Evolutionary conservation across 2,329 filamentous ascomycete species (phyloP).

Genomic region (Sarocladium oryzae): DNA sequence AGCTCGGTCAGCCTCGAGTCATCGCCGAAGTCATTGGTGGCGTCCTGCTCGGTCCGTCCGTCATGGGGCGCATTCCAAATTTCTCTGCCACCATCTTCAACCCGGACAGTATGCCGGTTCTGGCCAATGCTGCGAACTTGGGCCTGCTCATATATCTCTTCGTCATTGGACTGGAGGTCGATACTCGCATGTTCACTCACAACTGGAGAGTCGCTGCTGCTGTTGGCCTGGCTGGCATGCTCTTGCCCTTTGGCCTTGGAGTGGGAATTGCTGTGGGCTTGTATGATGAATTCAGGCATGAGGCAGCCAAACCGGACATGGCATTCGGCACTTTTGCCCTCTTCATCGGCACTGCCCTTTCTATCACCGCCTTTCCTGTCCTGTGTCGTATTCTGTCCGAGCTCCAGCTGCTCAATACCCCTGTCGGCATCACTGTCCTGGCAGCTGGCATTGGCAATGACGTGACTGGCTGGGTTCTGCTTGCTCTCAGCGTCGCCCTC

Average conservation of each 20-base stretch:
- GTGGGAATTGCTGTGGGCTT: slow-evolving; percentile 75
- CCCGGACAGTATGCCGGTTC: slow-evolving; percentile 61
- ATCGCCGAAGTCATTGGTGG: slow-evolving; percentile 83
- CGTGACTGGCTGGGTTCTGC: slow-evolving; percentile 67
- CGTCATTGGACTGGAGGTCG: slow-evolving; percentile 80
- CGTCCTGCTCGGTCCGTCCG: slow-evolving; percentile 77
- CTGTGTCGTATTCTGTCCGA: slow-evolving; percentile 91
- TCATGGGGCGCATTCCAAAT: slow-evolving; percentile 78
- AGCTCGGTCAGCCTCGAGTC: slow-evolving; percentile 72
- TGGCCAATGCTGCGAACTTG: slow-evolving; percentile 74
- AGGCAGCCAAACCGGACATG: slow-evolving; percentile 28
- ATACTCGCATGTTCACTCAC: slow-evolving; percentile 66
- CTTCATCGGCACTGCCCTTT: slow-evolving; percentile 88
- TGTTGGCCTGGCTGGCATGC: slow-evolving; percentile 74
- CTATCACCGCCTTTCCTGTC: slow-evolving; percentile 87
- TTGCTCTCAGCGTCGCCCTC: slow-evolving; percentile 86
- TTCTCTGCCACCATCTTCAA: slow-evolving; percentile 77
- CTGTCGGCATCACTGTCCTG: slow-evolving; percentile 80
- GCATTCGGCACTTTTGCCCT: slow-evolving; percentile 50
- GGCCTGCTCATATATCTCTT: slow-evolving; percentile 83
- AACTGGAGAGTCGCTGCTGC: slow-evolving; percentile 77
- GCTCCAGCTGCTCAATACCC: slow-evolving; percentile 74
- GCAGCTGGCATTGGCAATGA: slow-evolving; percentile 92
- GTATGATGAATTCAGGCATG: slow-evolving; percentile 61
- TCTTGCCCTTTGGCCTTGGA: slow-evolving; percentile 75